phyloP scores from a whole-genome alignment of 768 basidiomycete species.

The Kwoniella mangroviensis region DNA sequence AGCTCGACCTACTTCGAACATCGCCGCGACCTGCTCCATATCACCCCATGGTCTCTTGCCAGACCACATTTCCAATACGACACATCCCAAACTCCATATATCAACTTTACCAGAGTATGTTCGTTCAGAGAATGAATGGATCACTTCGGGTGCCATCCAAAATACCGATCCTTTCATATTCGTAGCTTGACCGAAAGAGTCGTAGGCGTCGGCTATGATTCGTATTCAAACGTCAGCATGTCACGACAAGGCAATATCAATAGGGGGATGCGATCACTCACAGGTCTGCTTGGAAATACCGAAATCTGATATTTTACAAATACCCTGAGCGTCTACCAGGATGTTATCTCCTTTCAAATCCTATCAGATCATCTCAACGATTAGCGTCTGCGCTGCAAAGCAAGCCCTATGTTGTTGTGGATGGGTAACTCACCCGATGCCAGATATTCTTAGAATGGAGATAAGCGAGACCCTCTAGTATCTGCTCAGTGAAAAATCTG shows the following conservation, averaged over 20 bases:
- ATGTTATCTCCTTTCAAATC: constrained; percentile 99
- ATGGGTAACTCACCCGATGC: constrained; percentile 70
- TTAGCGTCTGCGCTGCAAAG: background rate
- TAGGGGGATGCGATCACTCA: constrained; percentile 34
- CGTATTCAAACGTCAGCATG: constrained; percentile 8
- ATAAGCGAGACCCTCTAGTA: constrained; percentile 87
- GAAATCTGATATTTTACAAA: constrained; percentile 92
- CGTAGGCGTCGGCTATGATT: constrained; percentile 72
- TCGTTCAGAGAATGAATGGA: constrained; percentile 71
- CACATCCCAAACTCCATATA: constrained; percentile 94
- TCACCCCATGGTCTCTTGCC: constrained; percentile 89
- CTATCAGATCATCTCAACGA: constrained; percentile 58
- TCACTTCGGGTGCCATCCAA: constrained; percentile 99
- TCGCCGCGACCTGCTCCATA: constrained; percentile 87
- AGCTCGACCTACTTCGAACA: constrained; percentile 76
- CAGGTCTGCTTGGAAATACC: constrained; percentile 93
- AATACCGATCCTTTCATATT: constrained; percentile 98
- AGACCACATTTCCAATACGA: constrained; percentile 99
- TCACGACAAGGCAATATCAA: background rate
- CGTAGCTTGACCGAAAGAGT: constrained; percentile 72
- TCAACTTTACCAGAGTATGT: constrained; percentile 97
- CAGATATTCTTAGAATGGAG: constrained; percentile 89
- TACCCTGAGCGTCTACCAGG: constrained; percentile 85
- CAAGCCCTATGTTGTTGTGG: background rate
- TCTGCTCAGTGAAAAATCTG: constrained; percentile 89